Evolutionary conservation across 257 asterid species (phyloP).

Genomic region (Solanum etuberosum): DNA sequence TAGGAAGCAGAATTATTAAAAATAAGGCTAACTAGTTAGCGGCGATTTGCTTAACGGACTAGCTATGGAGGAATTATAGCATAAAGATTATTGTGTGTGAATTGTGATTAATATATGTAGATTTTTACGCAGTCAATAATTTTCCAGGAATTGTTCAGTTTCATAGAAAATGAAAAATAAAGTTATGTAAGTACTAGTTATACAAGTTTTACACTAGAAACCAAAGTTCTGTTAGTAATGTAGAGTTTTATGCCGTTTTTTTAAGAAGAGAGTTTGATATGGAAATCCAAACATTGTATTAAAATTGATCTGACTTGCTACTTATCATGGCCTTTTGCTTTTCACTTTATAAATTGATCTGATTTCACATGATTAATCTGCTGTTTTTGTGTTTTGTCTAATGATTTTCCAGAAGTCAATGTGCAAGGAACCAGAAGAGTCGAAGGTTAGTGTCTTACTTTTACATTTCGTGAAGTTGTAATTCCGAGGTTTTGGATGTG

Average conservation of each 20-base stretch:
- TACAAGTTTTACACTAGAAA: background rate
- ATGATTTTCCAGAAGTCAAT: slow-evolving; percentile 64
- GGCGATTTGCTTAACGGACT: background rate
- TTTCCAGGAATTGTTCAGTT: background rate
- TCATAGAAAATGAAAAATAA: background rate
- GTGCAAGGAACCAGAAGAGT: slow-evolving; percentile 61
- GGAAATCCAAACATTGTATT: background rate
- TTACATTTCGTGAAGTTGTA: background rate
- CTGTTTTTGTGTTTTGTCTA: background rate
- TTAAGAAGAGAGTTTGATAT: background rate
- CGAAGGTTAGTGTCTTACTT: slow-evolving; percentile 45
- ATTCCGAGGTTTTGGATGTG: background rate
- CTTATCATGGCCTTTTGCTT: background rate
- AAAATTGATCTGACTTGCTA: background rate
- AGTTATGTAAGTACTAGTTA: background rate
- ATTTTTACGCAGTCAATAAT: background rate
- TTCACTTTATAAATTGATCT: background rate
- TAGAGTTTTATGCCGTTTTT: background rate
- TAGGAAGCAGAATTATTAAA: background rate
- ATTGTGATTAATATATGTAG: background rate
- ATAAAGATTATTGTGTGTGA: background rate
- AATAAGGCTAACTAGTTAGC: background rate
- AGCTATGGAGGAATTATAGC: background rate
- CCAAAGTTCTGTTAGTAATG: background rate
- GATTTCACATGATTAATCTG: background rate